phyloP scores from a whole-genome alignment of 1,139 yeast species.

The Debaryomyces psychrophilus region DNA sequence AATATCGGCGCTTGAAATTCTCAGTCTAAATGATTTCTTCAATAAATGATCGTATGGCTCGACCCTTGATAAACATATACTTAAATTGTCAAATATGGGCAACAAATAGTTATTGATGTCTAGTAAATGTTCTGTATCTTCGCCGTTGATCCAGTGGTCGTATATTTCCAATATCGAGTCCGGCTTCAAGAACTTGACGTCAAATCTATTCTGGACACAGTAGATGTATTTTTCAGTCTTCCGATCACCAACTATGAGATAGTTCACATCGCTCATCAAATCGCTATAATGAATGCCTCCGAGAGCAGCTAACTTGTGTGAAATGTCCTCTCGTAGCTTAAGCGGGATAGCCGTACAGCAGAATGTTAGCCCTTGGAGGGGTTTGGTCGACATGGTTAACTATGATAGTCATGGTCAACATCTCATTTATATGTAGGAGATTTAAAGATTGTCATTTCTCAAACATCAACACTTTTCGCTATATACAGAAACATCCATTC shows the following conservation, averaged over 20 bases:
- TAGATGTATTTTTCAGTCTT: conserved; percentile 70
- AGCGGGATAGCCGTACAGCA: conserved; percentile 47
- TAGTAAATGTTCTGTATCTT: conserved; percentile 26
- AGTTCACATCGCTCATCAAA: conserved; percentile 67
- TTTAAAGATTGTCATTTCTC: conserved; percentile 2
- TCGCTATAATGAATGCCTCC: conserved; percentile 68
- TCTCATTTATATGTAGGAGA: conserved; percentile 5
- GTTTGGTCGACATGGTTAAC: conserved; percentile 19
- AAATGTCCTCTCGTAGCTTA: conserved; percentile 33
- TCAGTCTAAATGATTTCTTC: conserved; percentile 19
- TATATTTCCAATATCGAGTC: conserved; percentile 50
- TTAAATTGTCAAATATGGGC: conserved; percentile 50
- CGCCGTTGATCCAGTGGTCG: conserved; percentile 58
- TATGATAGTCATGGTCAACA: not conserved
- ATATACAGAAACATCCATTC: not conserved
- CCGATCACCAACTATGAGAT: conserved; percentile 67
- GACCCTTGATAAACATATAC: conserved; percentile 58
- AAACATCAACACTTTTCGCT: conserved; percentile 7
- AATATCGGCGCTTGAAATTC: conserved; percentile 27
- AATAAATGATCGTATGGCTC: conserved; percentile 26
- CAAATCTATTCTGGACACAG: conserved; percentile 61
- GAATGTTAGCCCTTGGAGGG: conserved; percentile 40
- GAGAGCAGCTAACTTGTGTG: conserved; percentile 50
- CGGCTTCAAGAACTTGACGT: conserved; percentile 57
- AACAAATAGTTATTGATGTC: conserved; percentile 31